Evolutionary conservation across 805 yeast genomes (phyloP).

Genomic region (Danielia reshetovae): DNA sequence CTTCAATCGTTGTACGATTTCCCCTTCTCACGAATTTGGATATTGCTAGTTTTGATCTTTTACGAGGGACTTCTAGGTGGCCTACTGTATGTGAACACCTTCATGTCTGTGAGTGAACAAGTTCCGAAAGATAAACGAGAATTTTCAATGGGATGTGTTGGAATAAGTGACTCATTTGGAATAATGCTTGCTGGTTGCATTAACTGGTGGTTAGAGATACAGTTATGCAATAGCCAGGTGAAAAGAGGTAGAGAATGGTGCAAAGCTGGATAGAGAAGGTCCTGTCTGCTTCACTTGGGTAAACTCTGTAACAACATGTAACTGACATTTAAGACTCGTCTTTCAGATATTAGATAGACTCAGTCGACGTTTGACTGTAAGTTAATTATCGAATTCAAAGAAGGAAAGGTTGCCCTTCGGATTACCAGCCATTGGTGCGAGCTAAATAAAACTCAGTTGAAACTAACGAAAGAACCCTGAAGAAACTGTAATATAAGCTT

Average conservation of each 20-base stretch:
- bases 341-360: no score
- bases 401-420: no score
- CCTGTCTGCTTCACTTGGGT: no score
- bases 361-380: no score
- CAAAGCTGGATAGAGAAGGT: constrained; percentile 4
- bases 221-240: constrained; percentile 69
- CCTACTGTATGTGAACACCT: constrained; percentile 84
- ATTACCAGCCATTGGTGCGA: no score
- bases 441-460: no score
- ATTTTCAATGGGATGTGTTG: constrained; percentile 78
- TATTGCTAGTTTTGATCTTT: constrained; percentile 59
- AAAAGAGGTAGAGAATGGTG: constrained; percentile 80
- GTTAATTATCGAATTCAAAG: no score
- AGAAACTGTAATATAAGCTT: no score
- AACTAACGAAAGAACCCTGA: no score
- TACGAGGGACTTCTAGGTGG: constrained; percentile 95
- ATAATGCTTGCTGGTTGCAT: constrained; percentile 75
- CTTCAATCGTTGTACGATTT: constrained; percentile 60
- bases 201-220: constrained; percentile 70
- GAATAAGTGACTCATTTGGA: constrained; percentile 82
- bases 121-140: constrained; percentile 38
- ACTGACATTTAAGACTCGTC: no score
- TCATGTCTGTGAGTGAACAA: constrained; percentile 65
- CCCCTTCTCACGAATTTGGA: constrained; percentile 57
- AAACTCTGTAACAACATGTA: no score